Percentiles rank a stretch among this genome's conserved stretches.
Conservation (phyloP, 805 yeast genomes). For the Clavispora santaluciae region DNA sequence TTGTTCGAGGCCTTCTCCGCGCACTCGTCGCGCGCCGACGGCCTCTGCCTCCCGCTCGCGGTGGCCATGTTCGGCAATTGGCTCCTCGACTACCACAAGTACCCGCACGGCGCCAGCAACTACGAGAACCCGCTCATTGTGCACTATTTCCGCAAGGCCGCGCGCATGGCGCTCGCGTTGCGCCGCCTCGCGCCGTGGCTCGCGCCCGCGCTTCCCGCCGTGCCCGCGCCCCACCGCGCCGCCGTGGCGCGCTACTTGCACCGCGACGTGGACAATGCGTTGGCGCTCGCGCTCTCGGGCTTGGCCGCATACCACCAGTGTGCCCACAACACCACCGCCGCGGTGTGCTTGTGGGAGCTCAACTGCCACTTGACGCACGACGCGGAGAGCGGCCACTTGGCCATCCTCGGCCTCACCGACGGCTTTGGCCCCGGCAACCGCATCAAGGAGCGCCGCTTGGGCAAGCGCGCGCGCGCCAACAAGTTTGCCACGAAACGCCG, state of each 20-base stretch:
- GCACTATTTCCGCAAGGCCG: constrained; percentile 18
- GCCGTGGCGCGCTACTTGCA: constrained; percentile 10
- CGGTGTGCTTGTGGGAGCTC: constrained; percentile 20
- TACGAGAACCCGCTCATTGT: constrained; percentile 19
- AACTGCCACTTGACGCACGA: constrained; percentile 20
- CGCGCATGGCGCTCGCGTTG: constrained; percentile 16
- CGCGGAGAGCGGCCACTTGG: constrained; percentile 18
- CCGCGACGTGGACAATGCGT: constrained; percentile 16
- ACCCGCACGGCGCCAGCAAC: constrained; percentile 11
- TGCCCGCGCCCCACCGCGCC: constrained; percentile 2
- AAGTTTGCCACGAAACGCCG: constrained; percentile 19
- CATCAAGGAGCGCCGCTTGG: constrained; percentile 14
- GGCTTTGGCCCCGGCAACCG: constrained; percentile 21
- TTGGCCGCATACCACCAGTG: constrained; percentile 19
- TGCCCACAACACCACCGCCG: constrained; percentile 13
- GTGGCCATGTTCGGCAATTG: constrained; percentile 24
- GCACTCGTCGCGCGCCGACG: constrained; percentile 12
- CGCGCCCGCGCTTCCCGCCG: constrained; percentile 2
- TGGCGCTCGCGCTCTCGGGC: constrained; percentile 14
- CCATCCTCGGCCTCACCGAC: constrained; percentile 18
- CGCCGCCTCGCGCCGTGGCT: constrained; percentile 9
- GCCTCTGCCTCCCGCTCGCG: constrained; percentile 19
- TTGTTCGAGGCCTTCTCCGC: constrained; percentile 16
- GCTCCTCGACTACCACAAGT: constrained; percentile 18
- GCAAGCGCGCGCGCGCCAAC: constrained; percentile 15